These are phyloP conservation scores for Clonostachys solani DNA, from an alignment of 2,329 filamentous ascomycete species.

Conservation along the genomic window DNA sequence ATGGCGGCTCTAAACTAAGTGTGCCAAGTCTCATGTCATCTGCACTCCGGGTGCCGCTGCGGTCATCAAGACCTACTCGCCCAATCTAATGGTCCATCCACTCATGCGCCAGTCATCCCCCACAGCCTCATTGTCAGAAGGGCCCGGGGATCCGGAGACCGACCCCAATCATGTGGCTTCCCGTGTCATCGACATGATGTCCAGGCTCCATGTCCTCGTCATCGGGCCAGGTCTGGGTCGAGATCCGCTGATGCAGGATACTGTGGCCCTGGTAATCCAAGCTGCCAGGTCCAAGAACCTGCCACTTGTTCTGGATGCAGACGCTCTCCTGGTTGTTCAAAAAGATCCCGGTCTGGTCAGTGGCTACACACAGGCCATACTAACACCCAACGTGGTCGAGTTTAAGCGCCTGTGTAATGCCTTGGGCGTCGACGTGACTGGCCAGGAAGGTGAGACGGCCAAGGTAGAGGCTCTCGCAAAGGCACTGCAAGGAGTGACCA, in stretches of 20 bases:
- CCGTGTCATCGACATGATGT: slow-evolving; percentile 73
- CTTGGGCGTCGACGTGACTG: slow-evolving; percentile 58
- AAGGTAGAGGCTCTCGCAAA: slow-evolving; percentile 64
- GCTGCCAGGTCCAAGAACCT: slow-evolving; percentile 70
- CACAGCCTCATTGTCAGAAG: slow-evolving; percentile 17
- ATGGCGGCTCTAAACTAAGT: neutral
- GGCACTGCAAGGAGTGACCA: slow-evolving; percentile 80
- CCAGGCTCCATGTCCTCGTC: slow-evolving; percentile 86
- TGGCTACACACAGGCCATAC: slow-evolving; percentile 77
- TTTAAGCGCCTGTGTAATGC: slow-evolving; percentile 78
- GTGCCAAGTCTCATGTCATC: slow-evolving; percentile 77
- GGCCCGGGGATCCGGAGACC: slow-evolving; percentile 31
- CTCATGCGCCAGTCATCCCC: slow-evolving; percentile 73
- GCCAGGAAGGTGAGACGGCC: slow-evolving; percentile 28
- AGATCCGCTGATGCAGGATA: slow-evolving; percentile 85
- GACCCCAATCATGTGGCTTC: slow-evolving; percentile 58
- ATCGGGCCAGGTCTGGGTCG: slow-evolving; percentile 89
- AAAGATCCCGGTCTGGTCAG: slow-evolving; percentile 70
- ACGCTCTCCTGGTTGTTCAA: slow-evolving; percentile 77
- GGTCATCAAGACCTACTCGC: slow-evolving; percentile 97
- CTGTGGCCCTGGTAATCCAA: slow-evolving; percentile 71
- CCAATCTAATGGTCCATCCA: slow-evolving; percentile 97
- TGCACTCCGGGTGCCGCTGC: slow-evolving; percentile 83
- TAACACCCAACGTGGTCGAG: slow-evolving; percentile 95
- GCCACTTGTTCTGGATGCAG: slow-evolving; percentile 87